These are phyloP conservation scores for Raddia distichophylla DNA, from an alignment of 176 grass and related monocot genomes.

Conservation along the genomic window DNA sequence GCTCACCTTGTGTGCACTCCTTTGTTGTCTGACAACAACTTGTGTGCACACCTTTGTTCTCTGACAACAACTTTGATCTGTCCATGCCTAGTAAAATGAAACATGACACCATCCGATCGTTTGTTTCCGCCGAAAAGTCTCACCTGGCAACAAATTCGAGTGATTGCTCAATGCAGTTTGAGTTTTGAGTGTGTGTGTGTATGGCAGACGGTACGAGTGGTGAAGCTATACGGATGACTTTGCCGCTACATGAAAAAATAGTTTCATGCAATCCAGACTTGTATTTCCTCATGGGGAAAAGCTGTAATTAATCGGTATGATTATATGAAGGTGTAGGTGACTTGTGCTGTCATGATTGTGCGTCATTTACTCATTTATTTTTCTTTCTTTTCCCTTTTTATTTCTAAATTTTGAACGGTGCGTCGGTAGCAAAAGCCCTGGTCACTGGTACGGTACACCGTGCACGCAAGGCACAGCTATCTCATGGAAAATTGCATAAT, in stretches of 20 bases:
- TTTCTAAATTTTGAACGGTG: background rate
- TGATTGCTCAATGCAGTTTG: background rate
- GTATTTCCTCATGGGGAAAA: background rate
- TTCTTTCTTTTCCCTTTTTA: background rate
- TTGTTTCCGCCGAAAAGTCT: background rate
- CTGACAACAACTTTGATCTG: background rate
- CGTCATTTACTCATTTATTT: background rate
- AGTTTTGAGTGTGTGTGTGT: background rate
- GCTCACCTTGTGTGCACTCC: background rate
- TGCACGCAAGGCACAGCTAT: background rate
- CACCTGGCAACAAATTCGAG: no score
- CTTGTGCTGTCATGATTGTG: constrained; percentile 4
- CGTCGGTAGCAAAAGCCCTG: background rate
- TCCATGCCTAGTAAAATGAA: background rate
- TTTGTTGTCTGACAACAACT: no score
- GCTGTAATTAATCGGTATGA: background rate
- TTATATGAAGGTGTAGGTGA: background rate
- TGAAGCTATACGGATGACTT: background rate
- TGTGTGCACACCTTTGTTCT: background rate
- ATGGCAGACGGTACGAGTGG: background rate
- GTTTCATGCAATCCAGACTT: background rate
- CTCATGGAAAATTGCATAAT: no score
- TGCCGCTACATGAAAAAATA: background rate
- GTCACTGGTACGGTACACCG: background rate
- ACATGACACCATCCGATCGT: background rate